A percentile compares a stretch with the other conserved stretches of the same genome.
Evolutionary conservation across 2,329 filamentous ascomycete species (phyloP).

Genomic region (Cladophialophora psammophila): DNA sequence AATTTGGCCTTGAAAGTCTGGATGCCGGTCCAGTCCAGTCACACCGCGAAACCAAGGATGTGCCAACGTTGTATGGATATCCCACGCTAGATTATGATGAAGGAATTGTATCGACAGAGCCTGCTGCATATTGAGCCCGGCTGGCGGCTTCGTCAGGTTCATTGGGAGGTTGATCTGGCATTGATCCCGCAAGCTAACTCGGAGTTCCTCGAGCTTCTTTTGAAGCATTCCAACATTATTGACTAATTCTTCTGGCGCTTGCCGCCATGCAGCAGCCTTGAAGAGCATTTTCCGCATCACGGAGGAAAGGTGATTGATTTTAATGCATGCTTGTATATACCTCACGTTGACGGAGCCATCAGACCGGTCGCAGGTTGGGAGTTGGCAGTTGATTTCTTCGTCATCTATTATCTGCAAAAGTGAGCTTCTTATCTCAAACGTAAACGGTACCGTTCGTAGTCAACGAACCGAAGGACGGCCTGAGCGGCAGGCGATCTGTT

Average conservation of each 20-base stretch:
- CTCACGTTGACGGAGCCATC: slow-evolving; percentile 10
- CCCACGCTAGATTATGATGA: slow-evolving; percentile 5
- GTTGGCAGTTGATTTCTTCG: slow-evolving; percentile 17
- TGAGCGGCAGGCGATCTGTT: slow-evolving; percentile 14
- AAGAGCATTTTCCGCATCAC: slow-evolving; percentile 3
- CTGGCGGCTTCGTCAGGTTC: slow-evolving; percentile 1
- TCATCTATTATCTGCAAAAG: slow-evolving; percentile 11
- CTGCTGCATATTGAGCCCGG: background rate
- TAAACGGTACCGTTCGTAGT: background rate
- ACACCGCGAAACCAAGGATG: slow-evolving; percentile 17
- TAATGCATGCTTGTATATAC: slow-evolving; percentile 5
- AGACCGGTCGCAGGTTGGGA: background rate
- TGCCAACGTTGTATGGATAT: slow-evolving; percentile 13
- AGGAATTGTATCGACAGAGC: slow-evolving; percentile 16
- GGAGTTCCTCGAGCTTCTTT: slow-evolving; percentile 12
- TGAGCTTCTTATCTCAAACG: background rate
- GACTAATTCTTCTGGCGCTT: slow-evolving; percentile 1
- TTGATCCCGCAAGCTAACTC: background rate
- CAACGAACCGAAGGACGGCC: slow-evolving; percentile 11
- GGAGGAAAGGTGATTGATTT: slow-evolving; percentile 19
- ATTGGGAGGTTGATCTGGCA: background rate
- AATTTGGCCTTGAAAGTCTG: slow-evolving; percentile 8
- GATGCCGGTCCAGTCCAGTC: slow-evolving; percentile 3
- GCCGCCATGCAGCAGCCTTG: slow-evolving; percentile 7
- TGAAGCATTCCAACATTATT: slow-evolving; percentile 11